Evolutionary conservation across 2,329 filamentous ascomycete genomes (phyloP).

Genomic region (Hymenoscyphus albidus): DNA sequence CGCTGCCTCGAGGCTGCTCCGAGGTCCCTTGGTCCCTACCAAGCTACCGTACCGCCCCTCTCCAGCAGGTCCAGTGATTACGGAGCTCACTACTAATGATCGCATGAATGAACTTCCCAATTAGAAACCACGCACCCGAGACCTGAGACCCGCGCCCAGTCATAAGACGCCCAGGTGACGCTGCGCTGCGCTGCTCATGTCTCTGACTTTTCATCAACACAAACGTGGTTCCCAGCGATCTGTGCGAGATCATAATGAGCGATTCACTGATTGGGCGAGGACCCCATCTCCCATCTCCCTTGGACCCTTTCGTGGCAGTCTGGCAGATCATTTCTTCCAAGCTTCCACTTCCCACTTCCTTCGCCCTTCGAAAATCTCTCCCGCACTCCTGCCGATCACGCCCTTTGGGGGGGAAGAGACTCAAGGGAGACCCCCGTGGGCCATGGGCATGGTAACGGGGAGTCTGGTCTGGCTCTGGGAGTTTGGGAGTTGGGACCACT

Average conservation of each 20-base stretch:
- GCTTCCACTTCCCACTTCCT: conserved; percentile 15
- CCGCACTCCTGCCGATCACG: conserved; percentile 26
- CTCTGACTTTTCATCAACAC: conserved; percentile 11
- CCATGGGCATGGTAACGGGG: not conserved
- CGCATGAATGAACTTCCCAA: conserved; percentile 6
- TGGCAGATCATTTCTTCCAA: conserved; percentile 11
- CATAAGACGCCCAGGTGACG: conserved; percentile 25
- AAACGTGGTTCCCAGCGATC: conserved; percentile 22
- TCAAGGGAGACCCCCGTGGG: conserved; percentile 1
- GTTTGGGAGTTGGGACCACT: conserved; percentile 19
- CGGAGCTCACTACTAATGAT: conserved; percentile 4
- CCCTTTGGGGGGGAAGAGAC: conserved; percentile 3
- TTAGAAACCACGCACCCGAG: conserved; percentile 7
- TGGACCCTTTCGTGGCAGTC: conserved; percentile 7
- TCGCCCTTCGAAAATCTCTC: conserved; percentile 13
- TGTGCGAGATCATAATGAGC: conserved; percentile 17
- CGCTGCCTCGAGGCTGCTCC: not conserved
- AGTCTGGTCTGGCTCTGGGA: conserved; percentile 2
- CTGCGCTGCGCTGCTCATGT: conserved; percentile 20
- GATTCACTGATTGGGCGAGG: too few relatives aligned
- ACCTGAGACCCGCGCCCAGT: conserved; percentile 20
- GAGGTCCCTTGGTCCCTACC: too few relatives aligned
- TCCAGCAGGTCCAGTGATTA: not conserved
- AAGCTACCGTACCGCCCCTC: not conserved
- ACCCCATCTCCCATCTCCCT: not conserved